Conservation (phyloP, 1,284 basidiomycete genomes). For the Cutaneotrichosporon spelunceum region DNA sequence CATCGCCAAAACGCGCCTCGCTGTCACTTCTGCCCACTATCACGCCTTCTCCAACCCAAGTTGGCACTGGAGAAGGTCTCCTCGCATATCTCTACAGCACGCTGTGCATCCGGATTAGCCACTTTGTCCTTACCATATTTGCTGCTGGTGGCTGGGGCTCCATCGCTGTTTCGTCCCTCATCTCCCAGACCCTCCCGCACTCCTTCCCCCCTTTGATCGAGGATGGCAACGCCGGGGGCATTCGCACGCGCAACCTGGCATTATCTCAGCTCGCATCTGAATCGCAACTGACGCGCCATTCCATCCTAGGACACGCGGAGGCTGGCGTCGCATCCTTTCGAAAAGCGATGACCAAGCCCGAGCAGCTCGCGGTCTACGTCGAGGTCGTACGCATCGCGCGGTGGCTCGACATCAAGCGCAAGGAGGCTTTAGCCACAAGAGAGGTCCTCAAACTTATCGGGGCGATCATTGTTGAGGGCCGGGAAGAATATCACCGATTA, state of each 20-base stretch:
- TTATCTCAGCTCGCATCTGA: constrained; percentile 60
- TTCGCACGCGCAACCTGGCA: constrained; percentile 55
- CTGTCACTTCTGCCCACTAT: constrained; percentile 30
- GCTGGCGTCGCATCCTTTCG: constrained; percentile 80
- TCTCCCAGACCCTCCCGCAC: constrained; percentile 60
- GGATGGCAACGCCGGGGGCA: constrained; percentile 10
- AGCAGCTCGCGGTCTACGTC: constrained; percentile 68
- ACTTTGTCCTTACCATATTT: constrained; percentile 65
- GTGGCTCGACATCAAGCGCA: constrained; percentile 73
- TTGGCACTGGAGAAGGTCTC: constrained; percentile 45
- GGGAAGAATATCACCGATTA: constrained; percentile 32
- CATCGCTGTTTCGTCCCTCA: constrained; percentile 69
- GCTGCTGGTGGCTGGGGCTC: constrained; percentile 81
- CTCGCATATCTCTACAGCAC: constrained; percentile 47
- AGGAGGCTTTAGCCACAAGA: constrained; percentile 78
- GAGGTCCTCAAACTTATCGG: constrained; percentile 75
- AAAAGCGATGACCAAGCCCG: constrained; percentile 69
- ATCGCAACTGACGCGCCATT: constrained; percentile 65
- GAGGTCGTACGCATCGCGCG: constrained; percentile 70
- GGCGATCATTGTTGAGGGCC: constrained; percentile 63
- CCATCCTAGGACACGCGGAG: constrained; percentile 63
- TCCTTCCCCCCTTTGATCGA: constrained; percentile 34
- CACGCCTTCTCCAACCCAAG: constrained; percentile 7
- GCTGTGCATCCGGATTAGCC: constrained; percentile 44
- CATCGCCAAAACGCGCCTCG: constrained; percentile 34